Evolutionary conservation across 139 green algal genomes (phyloP), one percentile per base, ranked within the genome.

Genomic region (Dunaliella sp.): DNA sequence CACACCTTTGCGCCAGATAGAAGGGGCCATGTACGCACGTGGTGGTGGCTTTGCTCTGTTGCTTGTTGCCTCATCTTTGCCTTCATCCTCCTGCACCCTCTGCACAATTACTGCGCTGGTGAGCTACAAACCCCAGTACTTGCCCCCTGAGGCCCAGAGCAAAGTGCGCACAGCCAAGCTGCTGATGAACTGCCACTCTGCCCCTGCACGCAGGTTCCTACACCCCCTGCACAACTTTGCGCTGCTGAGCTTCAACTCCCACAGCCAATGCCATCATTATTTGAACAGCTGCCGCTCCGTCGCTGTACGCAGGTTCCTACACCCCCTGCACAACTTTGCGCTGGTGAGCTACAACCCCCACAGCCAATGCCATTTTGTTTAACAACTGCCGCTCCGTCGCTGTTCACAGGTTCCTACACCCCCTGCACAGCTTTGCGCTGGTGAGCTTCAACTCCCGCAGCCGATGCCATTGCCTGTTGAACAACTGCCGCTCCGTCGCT

Each of bases 161-260:
- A 89, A 91, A 84, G 86, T 92, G 3, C 83, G 83, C 2, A 85
- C 89, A 31, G 86, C 81, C 3, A 37, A 83, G 80, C 85, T 94
- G 79, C 83, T 90, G 81, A n/a, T n/a, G n/a, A n/a, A n/a, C n/a
- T n/a, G n/a, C n/a, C n/a, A n/a, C n/a, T n/a, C n/a, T 65, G 48
- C 77, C 7, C 77, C 77, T 82, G 77, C 77, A 24, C 36, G 28
- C 87, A 86, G 88, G 74, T 98, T 98, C 90, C 91, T 98, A 36
- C 95, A 98, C 87, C 95, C 95, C 21, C 89, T 96, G 32, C 94
- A 98, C 91, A 98, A 98, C 90, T 97, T 97, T 81, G 88, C 93
- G 0, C 79, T 98, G 25, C 86, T 96, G 1, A 93, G 90, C 0
- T 98, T 95, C 85, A 86, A 95, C 86, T n/a, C n/a, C n/a, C n/a